Conservation (phyloP, 164 flowering plant genomes). For the Tetrastigma voinierianum region DNA sequence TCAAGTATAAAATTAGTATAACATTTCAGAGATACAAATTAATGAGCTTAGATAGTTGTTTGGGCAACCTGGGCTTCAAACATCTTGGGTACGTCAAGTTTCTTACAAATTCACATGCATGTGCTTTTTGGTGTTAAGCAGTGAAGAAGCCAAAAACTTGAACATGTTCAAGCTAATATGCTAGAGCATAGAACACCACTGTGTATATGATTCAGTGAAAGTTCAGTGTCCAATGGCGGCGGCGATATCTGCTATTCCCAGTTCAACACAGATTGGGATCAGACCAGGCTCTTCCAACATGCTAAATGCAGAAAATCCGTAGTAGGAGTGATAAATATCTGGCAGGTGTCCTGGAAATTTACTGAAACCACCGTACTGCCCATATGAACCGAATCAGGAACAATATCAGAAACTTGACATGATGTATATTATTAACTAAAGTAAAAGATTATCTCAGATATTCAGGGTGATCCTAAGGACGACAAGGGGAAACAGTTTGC, state of each 20-base stretch:
- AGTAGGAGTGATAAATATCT: slow-evolving; percentile 88
- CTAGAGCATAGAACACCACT: too few relatives aligned
- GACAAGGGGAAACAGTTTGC: not conserved
- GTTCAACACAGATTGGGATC: slow-evolving; percentile 55
- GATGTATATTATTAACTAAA: not conserved
- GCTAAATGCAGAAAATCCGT: slow-evolving; percentile 81
- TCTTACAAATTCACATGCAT: too few relatives aligned
- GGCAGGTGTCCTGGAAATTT: slow-evolving; percentile 72
- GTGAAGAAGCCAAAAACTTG: too few relatives aligned
- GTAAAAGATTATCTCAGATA: not conserved
- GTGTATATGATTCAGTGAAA: too few relatives aligned
- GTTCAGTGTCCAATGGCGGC: too few relatives aligned
- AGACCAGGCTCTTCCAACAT: slow-evolving; percentile 74
- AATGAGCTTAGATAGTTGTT: too few relatives aligned
- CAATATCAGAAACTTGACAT: not conserved
- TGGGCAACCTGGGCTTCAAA: too few relatives aligned
- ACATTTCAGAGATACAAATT: too few relatives aligned
- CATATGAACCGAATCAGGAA: slow-evolving; percentile 5
- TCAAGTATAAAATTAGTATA: too few relatives aligned
- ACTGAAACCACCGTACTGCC: slow-evolving; percentile 91
- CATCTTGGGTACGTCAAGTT: too few relatives aligned
- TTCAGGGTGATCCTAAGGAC: not conserved
- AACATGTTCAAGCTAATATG: too few relatives aligned
- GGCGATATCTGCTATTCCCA: slow-evolving; percentile 30
- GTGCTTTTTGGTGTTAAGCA: too few relatives aligned